Conservation (phyloP, 768 basidiomycete genomes). For the Baorangia bicolor region DNA sequence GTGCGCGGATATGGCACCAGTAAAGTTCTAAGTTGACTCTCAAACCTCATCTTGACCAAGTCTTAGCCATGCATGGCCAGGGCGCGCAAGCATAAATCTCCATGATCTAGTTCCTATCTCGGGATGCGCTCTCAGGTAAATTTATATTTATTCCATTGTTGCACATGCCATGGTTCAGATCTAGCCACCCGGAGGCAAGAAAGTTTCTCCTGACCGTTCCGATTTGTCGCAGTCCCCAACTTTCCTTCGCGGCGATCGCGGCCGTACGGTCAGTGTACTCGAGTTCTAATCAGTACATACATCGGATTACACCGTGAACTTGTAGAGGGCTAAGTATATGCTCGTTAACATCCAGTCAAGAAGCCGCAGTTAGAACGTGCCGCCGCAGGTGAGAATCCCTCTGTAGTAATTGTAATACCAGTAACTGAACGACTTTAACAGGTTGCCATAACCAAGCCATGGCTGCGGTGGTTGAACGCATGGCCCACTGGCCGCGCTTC, state of each 20-base stretch:
- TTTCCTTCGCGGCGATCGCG: not conserved
- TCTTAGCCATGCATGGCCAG: no score
- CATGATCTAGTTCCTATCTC: not conserved
- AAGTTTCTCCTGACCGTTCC: not conserved
- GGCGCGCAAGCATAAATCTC: not conserved
- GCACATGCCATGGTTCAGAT: not conserved
- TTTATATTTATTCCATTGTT: not conserved
- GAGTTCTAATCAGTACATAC: not conserved
- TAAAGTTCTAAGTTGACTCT: not conserved
- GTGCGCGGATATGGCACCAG: not conserved
- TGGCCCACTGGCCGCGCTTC: no score
- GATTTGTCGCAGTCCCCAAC: not conserved
- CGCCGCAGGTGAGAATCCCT: not conserved
- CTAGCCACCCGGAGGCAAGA: no score
- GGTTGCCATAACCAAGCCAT: not conserved
- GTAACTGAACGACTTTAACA: not conserved
- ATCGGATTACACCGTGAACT: not conserved
- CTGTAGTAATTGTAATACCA: no score
- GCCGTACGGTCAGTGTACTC: not conserved
- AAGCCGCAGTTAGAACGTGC: not conserved
- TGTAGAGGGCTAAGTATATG: not conserved
- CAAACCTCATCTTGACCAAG: not conserved
- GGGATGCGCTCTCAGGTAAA: not conserved
- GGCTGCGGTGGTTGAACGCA: not conserved
- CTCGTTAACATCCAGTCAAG: not conserved